These are phyloP conservation scores for Ogataea wickerhamii DNA, from an alignment of 805 yeast genomes.

Conservation along the genomic window DNA sequence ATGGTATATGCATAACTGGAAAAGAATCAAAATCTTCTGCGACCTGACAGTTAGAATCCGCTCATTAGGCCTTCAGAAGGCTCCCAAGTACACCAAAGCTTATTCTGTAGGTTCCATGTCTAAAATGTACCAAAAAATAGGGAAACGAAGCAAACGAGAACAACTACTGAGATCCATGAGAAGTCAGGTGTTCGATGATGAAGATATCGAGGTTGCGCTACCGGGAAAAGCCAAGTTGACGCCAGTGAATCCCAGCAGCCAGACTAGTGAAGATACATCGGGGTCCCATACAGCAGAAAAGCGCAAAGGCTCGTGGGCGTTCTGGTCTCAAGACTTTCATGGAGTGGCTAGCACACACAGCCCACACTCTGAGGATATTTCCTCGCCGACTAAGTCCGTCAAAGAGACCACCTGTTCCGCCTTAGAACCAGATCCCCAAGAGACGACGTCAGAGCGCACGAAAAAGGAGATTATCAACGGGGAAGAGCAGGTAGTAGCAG, in stretches of 20 bases:
- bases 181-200: constrained; percentile 24
- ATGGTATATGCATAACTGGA: too few species aligned
- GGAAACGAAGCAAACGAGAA: constrained; percentile 4
- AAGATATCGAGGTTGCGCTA: constrained; percentile 3
- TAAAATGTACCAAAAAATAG: not conserved
- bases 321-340: constrained; percentile 17
- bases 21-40: too few species aligned
- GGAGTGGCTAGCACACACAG: not conserved
- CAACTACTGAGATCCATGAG: constrained; percentile 14
- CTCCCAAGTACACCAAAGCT: too few species aligned
- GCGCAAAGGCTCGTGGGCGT: constrained; percentile 26
- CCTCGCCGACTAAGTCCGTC: not conserved
- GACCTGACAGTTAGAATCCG: too few species aligned
- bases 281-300: constrained; percentile 1
- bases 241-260: not conserved
- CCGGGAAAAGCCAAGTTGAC: not conserved
- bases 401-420: not conserved
- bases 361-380: not conserved
- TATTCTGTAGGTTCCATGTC: not conserved
- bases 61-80: too few species aligned
- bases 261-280: not conserved
- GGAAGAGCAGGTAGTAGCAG: constrained; percentile 4
- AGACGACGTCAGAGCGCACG: constrained; percentile 5
- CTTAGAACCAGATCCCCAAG: not conserved
- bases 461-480: constrained; percentile 15